Conservation (phyloP, 2,329 filamentous ascomycete species). For the Xylaria sp. region DNA sequence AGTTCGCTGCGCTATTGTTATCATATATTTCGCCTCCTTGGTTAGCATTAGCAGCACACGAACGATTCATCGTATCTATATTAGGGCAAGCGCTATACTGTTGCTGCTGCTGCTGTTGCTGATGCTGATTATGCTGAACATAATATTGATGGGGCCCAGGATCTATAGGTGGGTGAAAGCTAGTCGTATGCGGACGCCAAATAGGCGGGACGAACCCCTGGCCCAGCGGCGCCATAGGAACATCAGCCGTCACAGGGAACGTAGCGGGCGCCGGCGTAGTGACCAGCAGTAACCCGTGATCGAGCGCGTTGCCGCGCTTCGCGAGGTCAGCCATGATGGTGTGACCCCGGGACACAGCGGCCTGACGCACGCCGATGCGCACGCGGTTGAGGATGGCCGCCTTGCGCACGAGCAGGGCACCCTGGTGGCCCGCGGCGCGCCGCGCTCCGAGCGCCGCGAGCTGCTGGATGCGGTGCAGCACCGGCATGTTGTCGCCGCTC, state of each 20-base stretch:
- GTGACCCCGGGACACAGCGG: slow-evolving; percentile 50
- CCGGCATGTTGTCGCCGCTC: slow-evolving; percentile 56
- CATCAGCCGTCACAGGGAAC: slow-evolving; percentile 3
- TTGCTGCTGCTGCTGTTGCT: background rate
- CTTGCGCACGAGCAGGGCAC: slow-evolving; percentile 65
- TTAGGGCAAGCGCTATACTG: background rate
- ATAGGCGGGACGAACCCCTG: slow-evolving; percentile 35
- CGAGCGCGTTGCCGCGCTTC: slow-evolving; percentile 50
- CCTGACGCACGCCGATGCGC: slow-evolving; percentile 59
- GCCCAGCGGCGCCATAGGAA: background rate
- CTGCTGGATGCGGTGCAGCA: slow-evolving; percentile 58
- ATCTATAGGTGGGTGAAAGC: slow-evolving; percentile 27
- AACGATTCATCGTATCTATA: background rate
- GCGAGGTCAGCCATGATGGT: slow-evolving; percentile 50
- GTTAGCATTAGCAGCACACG: background rate
- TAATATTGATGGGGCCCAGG: background rate
- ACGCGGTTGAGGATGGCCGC: slow-evolving; percentile 74
- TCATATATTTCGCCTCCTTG: background rate
- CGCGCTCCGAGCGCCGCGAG: slow-evolving; percentile 57
- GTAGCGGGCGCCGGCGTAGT: slow-evolving; percentile 38
- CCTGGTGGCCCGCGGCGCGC: slow-evolving; percentile 58
- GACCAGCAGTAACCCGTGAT: slow-evolving; percentile 52
- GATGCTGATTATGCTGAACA: background rate
- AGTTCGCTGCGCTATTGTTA: background rate
- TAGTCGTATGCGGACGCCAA: slow-evolving; percentile 48